These are phyloP conservation scores for Perkinsus marinus DNA, from an alignment of 169 alveolate genomes.

Conservation along the genomic window DNA sequence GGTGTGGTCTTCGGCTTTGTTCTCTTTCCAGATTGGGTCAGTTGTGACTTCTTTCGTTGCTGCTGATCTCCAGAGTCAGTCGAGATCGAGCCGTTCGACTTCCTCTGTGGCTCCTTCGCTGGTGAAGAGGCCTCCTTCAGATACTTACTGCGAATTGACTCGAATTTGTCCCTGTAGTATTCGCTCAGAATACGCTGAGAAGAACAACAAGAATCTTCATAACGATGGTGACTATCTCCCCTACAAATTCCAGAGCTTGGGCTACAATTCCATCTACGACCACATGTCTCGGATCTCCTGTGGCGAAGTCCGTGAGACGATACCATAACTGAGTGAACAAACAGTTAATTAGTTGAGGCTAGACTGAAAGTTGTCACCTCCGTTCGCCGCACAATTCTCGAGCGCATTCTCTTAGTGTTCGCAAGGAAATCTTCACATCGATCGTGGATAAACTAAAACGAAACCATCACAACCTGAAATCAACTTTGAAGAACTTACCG, in stretches of 20 bases:
- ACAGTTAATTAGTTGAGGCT: no score
- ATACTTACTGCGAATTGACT: background rate
- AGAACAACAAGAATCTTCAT: background rate
- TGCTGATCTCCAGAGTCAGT: background rate
- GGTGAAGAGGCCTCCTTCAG: background rate
- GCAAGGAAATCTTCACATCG: background rate
- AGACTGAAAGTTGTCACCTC: background rate
- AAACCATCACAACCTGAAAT: no score
- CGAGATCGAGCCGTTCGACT: background rate
- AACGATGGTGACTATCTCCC: background rate
- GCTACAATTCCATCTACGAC: background rate
- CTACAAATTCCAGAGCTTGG: background rate
- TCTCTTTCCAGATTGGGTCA: background rate
- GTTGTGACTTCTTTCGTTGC: background rate
- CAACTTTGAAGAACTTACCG: no score
- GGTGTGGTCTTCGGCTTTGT: background rate
- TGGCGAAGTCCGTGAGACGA: background rate
- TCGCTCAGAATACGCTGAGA: background rate
- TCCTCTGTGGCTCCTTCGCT: background rate
- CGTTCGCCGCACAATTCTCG: background rate
- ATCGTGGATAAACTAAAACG: background rate
- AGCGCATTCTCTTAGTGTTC: background rate
- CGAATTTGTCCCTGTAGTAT: background rate
- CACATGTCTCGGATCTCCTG: background rate
- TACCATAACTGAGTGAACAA: background rate